A percentile compares a stretch with the other conserved stretches of the same genome.
Evolutionary conservation across 1,139 yeast genomes (phyloP).

Genomic region (Wickerhamiella infanticola): DNA sequence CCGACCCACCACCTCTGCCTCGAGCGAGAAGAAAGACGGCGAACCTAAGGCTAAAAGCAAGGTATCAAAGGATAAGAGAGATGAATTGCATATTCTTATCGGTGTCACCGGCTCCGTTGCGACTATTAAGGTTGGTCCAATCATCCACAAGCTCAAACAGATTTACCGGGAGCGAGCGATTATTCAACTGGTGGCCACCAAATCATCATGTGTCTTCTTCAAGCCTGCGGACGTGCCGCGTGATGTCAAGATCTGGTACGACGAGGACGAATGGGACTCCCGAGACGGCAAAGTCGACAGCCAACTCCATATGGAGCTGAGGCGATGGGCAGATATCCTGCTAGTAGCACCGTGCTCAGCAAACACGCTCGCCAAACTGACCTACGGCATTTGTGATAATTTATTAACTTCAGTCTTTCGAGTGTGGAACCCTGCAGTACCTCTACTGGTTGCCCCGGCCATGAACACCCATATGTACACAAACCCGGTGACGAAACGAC

Average conservation of each 20-base stretch:
- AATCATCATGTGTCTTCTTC: slow-evolving; percentile 68
- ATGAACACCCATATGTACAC: slow-evolving; percentile 96
- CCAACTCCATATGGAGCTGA: slow-evolving; percentile 69
- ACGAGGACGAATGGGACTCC: slow-evolving; percentile 77
- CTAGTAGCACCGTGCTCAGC: slow-evolving; percentile 90
- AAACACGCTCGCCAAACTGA: slow-evolving; percentile 77
- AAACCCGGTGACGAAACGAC: slow-evolving; percentile 83
- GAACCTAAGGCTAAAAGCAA: neutral
- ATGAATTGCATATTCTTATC: slow-evolving; percentile 67
- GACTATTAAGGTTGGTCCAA: slow-evolving; percentile 77
- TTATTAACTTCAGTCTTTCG: slow-evolving; percentile 65
- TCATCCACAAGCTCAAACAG: slow-evolving; percentile 67
- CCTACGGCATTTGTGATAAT: slow-evolving; percentile 86
- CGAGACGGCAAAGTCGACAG: slow-evolving; percentile 30
- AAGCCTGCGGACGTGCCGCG: slow-evolving; percentile 63
- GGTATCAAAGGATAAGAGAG: slow-evolving; percentile 6
- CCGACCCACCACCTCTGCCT: neutral
- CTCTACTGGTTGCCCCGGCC: slow-evolving; percentile 86
- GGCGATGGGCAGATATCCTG: slow-evolving; percentile 92
- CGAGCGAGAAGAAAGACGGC: neutral
- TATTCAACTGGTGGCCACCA: slow-evolving; percentile 75
- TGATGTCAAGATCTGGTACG: slow-evolving; percentile 85
- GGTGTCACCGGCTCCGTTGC: slow-evolving; percentile 97
- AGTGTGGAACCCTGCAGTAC: slow-evolving; percentile 82
- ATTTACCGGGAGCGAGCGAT: slow-evolving; percentile 54